These are phyloP conservation scores for Leccinellum rugosiceps DNA, from an alignment of 768 basidiomycete species.

Conservation along the genomic window DNA sequence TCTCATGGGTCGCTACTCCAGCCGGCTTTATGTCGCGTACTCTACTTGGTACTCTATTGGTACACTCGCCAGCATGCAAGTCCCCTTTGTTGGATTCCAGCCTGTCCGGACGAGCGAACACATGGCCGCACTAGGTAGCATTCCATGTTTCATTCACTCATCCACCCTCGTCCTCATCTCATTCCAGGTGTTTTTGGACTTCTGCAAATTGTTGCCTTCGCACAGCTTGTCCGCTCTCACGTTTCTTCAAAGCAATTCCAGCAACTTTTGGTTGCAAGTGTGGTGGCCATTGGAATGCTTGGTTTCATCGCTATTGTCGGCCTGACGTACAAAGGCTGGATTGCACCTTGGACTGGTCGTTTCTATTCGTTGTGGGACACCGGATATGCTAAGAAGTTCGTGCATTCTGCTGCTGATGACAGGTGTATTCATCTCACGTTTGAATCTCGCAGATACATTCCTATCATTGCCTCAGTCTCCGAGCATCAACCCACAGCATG, in stretches of 20 bases:
- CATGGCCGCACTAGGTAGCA: constrained; percentile 90
- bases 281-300: constrained; percentile 66
- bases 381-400: constrained; percentile 95
- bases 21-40: constrained; percentile 90
- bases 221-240: constrained; percentile 83
- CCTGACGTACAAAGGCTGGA: constrained; percentile 90
- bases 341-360: constrained; percentile 99
- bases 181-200: constrained; percentile 89
- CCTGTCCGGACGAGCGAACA: constrained; percentile 98
- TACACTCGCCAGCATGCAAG: constrained; percentile 97
- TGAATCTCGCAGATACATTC: constrained; percentile 66
- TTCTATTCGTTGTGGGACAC: constrained; percentile 99
- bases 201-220: constrained; percentile 93
- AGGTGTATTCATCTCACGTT: not conserved
- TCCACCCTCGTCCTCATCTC: constrained; percentile 5
- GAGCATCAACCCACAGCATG: constrained; percentile 99
- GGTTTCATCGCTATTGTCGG: constrained; percentile 71
- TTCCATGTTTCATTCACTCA: not conserved
- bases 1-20: constrained; percentile 93
- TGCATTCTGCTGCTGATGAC: constrained; percentile 3
- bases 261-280: constrained; percentile 64
- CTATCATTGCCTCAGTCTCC: constrained; percentile 97
- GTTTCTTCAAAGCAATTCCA: constrained; percentile 93
- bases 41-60: constrained; percentile 98
- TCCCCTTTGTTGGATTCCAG: constrained; percentile 98